Conservation (phyloP, 768 basidiomycete genomes). For the Galerina marginata region DNA sequence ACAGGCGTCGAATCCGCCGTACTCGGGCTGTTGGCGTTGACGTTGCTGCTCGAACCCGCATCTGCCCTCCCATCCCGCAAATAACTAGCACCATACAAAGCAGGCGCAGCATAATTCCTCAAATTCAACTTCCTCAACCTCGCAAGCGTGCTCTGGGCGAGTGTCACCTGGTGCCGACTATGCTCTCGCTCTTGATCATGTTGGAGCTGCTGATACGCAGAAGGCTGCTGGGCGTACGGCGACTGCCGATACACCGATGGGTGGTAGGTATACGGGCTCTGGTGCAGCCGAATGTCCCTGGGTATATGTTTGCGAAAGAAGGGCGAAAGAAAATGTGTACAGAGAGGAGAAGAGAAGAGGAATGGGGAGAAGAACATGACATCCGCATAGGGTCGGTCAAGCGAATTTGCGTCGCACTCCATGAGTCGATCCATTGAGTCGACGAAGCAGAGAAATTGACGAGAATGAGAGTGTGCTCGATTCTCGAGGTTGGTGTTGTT, state of each 20-base stretch:
- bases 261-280: not conserved
- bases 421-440: too few relatives aligned
- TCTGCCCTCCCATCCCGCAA: not conserved
- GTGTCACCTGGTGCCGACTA: slow-evolving; percentile 26
- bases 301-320: too few relatives aligned
- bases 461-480: too few relatives aligned
- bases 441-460: too few relatives aligned
- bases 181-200: not conserved
- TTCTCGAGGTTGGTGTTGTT: too few relatives aligned
- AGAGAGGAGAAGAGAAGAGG: too few relatives aligned
- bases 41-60: slow-evolving; percentile 10
- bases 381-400: too few relatives aligned
- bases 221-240: slow-evolving; percentile 11
- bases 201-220: slow-evolving; percentile 12
- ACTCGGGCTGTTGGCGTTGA: too few relatives aligned
- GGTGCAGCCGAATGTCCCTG: not conserved
- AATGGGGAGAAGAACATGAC: too few relatives aligned
- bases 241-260: slow-evolving; percentile 2
- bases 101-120: slow-evolving; percentile 58
- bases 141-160: slow-evolving; percentile 38
- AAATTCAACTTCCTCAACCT: slow-evolving; percentile 46
- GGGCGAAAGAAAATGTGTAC: too few relatives aligned
- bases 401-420: too few relatives aligned
- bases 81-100: not conserved
- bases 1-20: slow-evolving; percentile 28